These are phyloP conservation scores for Talaromyces marneffei DNA, from an alignment of 2,329 filamentous ascomycete species.

Conservation along the genomic window DNA sequence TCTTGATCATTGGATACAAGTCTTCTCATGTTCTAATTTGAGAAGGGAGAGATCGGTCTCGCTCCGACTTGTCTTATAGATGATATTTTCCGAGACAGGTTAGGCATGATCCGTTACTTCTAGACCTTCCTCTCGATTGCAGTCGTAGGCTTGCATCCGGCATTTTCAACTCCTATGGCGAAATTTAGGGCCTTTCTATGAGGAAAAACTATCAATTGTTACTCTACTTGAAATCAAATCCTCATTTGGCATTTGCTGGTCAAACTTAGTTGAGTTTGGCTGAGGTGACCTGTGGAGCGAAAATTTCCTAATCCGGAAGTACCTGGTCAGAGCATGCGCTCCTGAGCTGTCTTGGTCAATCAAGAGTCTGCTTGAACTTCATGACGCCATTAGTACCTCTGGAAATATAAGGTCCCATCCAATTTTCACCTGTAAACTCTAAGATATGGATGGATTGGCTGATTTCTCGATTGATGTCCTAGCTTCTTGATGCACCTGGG, in stretches of 20 bases:
- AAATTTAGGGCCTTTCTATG: not conserved
- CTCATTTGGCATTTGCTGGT: not conserved
- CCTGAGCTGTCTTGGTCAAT: not conserved
- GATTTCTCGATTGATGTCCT: not conserved
- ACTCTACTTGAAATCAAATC: not conserved
- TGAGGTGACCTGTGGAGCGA: slow-evolving; percentile 3
- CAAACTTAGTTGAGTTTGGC: slow-evolving; percentile 2
- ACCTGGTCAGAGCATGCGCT: slow-evolving; percentile 3
- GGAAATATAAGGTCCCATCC: slow-evolving; percentile 11
- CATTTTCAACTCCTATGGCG: not conserved
- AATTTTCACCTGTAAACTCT: not conserved
- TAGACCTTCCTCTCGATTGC: not conserved
- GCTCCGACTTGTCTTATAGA: not conserved
- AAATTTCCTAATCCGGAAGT: slow-evolving; percentile 13
- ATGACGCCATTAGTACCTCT: slow-evolving; percentile 5
- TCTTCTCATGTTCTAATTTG: not conserved
- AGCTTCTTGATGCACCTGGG: not conserved
- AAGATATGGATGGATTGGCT: not conserved
- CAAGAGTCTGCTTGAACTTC: not conserved
- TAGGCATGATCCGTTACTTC: not conserved
- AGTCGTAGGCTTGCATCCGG: not conserved
- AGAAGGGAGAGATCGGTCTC: not conserved
- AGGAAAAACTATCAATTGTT: not conserved
- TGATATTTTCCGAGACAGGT: not conserved
- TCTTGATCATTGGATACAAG: not conserved